A percentile compares a stretch with the other conserved stretches of the same genome.
Evolutionary conservation across 1,139 yeast genomes (phyloP).

Genomic region (Chernovozyma aurita): DNA sequence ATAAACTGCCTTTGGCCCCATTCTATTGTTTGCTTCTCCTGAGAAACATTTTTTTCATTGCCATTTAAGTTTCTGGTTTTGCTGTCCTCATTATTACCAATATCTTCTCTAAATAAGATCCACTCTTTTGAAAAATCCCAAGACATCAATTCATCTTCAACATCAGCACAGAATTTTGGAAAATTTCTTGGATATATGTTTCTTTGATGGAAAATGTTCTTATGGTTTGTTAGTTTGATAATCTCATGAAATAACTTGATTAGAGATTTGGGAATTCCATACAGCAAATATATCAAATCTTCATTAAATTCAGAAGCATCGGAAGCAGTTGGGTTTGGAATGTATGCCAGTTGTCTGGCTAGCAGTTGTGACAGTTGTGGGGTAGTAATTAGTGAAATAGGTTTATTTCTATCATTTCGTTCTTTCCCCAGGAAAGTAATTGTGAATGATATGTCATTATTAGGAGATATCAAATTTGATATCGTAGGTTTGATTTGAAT

Average conservation of each 20-base stretch:
- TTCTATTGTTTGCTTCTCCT: slow-evolving; percentile 3
- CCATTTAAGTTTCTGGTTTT: slow-evolving; percentile 1
- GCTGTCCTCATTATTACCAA: slow-evolving; percentile 9
- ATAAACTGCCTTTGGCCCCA: no score
- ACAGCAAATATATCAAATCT: slow-evolving; percentile 35
- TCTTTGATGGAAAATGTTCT: slow-evolving; percentile 41
- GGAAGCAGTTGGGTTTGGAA: slow-evolving; percentile 5
- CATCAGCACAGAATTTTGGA: slow-evolving; percentile 51
- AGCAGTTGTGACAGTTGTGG: neutral
- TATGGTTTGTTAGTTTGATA: slow-evolving; percentile 48
- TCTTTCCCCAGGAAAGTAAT: slow-evolving; percentile 4
- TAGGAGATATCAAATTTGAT: slow-evolving; percentile 4
- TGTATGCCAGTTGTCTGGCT: no score
- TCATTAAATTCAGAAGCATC: slow-evolving; percentile 8
- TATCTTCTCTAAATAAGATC: slow-evolving; percentile 23
- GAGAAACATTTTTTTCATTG: no score
- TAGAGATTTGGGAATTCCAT: slow-evolving; percentile 46
- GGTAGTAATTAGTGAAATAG: neutral
- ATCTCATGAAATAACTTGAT: slow-evolving; percentile 42
- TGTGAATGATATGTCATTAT: slow-evolving; percentile 4
- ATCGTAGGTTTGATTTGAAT: slow-evolving; percentile 5
- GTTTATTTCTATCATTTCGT: neutral
- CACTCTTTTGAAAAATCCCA: slow-evolving; percentile 43
- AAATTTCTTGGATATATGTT: slow-evolving; percentile 50
- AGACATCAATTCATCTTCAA: slow-evolving; percentile 43